Conservation (phyloP, 768 basidiomycete genomes). For the Agaricus subrufescens region DNA sequence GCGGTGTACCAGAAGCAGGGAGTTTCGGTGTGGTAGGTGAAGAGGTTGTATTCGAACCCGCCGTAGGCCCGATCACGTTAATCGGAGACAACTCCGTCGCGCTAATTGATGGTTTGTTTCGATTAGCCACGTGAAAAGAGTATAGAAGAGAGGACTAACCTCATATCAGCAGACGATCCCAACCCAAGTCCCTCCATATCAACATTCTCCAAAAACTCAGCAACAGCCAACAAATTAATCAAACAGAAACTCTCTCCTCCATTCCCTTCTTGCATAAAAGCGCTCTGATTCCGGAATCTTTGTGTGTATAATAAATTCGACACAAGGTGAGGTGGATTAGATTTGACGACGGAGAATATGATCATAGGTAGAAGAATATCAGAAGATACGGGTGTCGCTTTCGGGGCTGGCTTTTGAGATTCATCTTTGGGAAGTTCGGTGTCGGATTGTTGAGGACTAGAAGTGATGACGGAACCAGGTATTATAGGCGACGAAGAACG, state of each 20-base stretch:
- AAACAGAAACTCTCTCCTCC: constrained; percentile 93
- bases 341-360: constrained; percentile 91
- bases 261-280: neutral
- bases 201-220: constrained; percentile 93
- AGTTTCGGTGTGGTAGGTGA: neutral
- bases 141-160: constrained; percentile 32
- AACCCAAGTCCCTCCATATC: constrained; percentile 69
- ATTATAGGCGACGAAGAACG: neutral
- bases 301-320: constrained; percentile 64
- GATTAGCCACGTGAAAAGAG: neutral
- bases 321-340: constrained; percentile 81
- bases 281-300: constrained; percentile 46
- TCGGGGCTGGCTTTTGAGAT: constrained; percentile 2
- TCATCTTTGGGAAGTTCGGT: neutral
- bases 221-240: constrained; percentile 92
- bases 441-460: too few relatives aligned
- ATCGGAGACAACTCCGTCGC: constrained; percentile 81
- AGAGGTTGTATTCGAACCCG: constrained; percentile 38
- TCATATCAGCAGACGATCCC: constrained; percentile 52
- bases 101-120: constrained; percentile 28
- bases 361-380: constrained; percentile 91
- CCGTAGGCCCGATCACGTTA: constrained; percentile 49
- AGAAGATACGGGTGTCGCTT: constrained; percentile 62
- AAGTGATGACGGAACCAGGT: neutral
- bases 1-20: neutral